A percentile compares a stretch with the other conserved stretches of the same genome.
Conservation (phyloP, 2,329 filamentous ascomycete genomes). For the Cladorrhinum sp. region DNA sequence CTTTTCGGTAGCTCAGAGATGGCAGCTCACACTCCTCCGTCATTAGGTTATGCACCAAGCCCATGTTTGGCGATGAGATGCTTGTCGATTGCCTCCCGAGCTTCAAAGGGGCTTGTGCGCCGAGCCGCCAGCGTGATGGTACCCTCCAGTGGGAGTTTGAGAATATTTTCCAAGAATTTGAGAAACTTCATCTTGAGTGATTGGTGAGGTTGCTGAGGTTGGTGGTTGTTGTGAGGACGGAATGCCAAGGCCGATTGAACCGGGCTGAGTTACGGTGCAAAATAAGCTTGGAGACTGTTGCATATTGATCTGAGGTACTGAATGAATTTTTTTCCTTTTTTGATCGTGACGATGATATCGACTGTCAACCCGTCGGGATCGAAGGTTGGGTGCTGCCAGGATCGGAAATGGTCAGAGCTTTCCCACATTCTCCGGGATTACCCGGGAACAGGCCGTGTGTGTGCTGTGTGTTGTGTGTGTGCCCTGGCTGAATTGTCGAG, state of each 20-base stretch:
- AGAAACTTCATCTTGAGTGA: constrained; percentile 2
- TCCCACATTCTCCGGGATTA: constrained; percentile 26
- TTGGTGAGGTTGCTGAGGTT: not conserved
- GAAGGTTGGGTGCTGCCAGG: not conserved
- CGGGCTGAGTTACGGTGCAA: no score
- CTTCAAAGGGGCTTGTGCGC: not conserved
- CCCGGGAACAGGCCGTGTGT: constrained; percentile 16
- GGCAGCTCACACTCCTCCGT: not conserved
- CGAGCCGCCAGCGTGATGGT: not conserved
- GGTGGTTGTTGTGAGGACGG: not conserved
- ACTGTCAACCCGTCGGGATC: not conserved
- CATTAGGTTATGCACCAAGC: constrained; percentile 3
- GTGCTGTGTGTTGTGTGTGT: not conserved
- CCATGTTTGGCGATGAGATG: not conserved
- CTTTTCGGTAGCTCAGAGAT: not conserved
- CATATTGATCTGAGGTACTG: no score
- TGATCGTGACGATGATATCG: no score
- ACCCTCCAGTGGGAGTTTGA: constrained; percentile 14
- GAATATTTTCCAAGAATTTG: constrained; percentile 9
- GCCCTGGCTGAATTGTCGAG: not conserved
- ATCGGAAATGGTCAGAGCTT: constrained; percentile 17
- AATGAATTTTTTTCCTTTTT: not conserved
- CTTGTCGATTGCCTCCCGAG: constrained; percentile 1
- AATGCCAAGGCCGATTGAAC: not conserved
- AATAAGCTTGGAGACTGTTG: no score